Evolutionary conservation across 2,329 filamentous ascomycete genomes (phyloP).

Genomic region (Penicillium hesseltinei): DNA sequence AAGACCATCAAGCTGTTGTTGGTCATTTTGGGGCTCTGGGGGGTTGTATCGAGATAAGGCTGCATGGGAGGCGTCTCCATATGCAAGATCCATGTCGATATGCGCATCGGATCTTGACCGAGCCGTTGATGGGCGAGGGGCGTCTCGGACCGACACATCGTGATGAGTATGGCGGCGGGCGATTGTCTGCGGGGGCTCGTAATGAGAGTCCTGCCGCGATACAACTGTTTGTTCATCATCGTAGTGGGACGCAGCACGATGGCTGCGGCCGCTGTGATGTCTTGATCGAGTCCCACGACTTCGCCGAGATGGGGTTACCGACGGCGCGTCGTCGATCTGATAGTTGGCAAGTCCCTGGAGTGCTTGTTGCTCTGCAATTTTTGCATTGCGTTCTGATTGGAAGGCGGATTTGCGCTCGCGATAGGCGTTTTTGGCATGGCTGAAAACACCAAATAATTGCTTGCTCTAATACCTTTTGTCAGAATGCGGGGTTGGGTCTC

Average conservation of each 20-base stretch:
- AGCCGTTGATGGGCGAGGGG: constrained; percentile 22
- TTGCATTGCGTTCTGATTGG: constrained; percentile 65
- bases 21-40: constrained; percentile 48
- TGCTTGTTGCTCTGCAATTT: constrained; percentile 57
- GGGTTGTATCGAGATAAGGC: constrained; percentile 48
- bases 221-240: constrained; percentile 32
- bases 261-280: constrained; percentile 32
- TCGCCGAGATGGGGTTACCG: constrained; percentile 44
- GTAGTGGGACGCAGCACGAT: constrained; percentile 25
- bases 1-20: constrained; percentile 61
- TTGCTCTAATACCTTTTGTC: constrained; percentile 64
- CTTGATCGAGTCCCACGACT: constrained; percentile 35
- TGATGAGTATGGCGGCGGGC: constrained; percentile 42
- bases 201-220: constrained; percentile 21
- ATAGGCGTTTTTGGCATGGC: constrained; percentile 85
- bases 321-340: constrained; percentile 48
- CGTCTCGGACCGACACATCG: constrained; percentile 30
- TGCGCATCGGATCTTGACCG: constrained; percentile 35
- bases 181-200: constrained; percentile 25
- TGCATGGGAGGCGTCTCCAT: constrained; percentile 75
- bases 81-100: constrained; percentile 89
- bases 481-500: constrained; percentile 16
- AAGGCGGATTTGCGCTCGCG: constrained; percentile 82
- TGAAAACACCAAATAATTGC: constrained; percentile 85
- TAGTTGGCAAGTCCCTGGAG: constrained; percentile 57